Conservation (phyloP, 208 protist species). For the Leishmania martiniquensis region DNA sequence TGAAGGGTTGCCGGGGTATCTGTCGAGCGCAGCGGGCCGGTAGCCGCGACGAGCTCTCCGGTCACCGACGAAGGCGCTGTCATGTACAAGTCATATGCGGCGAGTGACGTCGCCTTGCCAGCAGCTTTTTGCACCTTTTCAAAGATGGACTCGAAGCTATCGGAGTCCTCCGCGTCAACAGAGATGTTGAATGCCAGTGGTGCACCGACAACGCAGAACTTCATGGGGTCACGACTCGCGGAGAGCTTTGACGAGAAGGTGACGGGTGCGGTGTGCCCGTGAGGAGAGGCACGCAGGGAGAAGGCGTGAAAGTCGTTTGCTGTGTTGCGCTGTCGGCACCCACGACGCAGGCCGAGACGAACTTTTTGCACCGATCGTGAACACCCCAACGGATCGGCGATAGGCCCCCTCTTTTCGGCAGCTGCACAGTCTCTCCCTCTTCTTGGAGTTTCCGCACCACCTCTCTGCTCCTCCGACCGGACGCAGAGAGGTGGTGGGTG, state of each 20-base stretch:
- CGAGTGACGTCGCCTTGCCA: conserved; percentile 36
- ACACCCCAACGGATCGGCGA: neutral
- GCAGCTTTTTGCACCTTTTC: conserved; percentile 51
- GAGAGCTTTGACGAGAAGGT: neutral
- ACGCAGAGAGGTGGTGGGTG: neutral
- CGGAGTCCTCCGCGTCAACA: conserved; percentile 48
- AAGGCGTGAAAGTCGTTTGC: neutral
- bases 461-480: neutral
- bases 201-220: conserved; percentile 53
- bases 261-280: neutral
- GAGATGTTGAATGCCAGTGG: conserved; percentile 38
- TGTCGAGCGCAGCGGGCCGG: conserved; percentile 13
- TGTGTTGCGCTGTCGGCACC: neutral
- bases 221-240: conserved; percentile 31
- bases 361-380: neutral
- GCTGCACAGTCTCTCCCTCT: neutral
- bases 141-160: conserved; percentile 56
- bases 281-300: neutral
- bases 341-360: neutral
- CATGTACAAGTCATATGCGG: conserved; percentile 38
- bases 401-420: neutral
- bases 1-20: conserved; percentile 26
- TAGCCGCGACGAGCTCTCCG: conserved; percentile 13
- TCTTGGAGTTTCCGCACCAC: neutral
- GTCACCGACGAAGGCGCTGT: conserved; percentile 3